A percentile compares a stretch with the other conserved stretches of the same genome.
These are phyloP conservation scores for Fusarium torreyae DNA, from an alignment of 2,329 filamentous ascomycete genomes.

Conservation along the genomic window DNA sequence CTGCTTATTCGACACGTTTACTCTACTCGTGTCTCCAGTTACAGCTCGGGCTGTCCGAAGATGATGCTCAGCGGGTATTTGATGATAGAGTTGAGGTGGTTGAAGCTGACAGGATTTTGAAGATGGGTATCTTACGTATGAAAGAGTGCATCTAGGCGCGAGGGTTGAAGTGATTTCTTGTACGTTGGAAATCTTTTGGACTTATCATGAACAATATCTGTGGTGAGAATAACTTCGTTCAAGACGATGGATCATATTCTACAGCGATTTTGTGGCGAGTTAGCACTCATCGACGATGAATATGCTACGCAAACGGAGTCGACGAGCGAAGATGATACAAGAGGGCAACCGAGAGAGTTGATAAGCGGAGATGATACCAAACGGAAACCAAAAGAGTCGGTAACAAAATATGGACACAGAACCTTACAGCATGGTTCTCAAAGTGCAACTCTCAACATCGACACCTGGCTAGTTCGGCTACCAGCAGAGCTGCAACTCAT, in stretches of 20 bases:
- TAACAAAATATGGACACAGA: neutral
- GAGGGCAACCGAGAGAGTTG: neutral
- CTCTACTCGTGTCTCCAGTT: neutral
- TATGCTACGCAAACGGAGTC: neutral
- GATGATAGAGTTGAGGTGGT: neutral
- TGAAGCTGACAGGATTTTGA: conserved; percentile 4
- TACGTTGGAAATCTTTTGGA: neutral
- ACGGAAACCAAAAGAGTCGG: neutral
- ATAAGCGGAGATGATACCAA: neutral
- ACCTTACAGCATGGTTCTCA: rapidly evolving
- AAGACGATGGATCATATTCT: conserved; percentile 7
- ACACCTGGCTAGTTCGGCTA: conserved; percentile 52
- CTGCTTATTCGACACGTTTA: neutral
- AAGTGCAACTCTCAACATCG: neutral
- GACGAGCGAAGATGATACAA: neutral
- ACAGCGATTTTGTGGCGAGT: conserved; percentile 9
- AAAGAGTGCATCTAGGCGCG: neutral
- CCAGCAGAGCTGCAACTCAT: conserved; percentile 61
- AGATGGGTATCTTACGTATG: neutral
- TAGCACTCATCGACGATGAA: conserved; percentile 3
- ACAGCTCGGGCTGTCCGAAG: neutral
- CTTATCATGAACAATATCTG: conserved; percentile 1
- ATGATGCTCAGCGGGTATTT: neutral
- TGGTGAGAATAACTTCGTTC: conserved; percentile 1
- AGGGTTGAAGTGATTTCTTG: neutral